These are phyloP conservation scores for Bacterosira constricta DNA, from an alignment of 108 stramenopile species.

Conservation along the genomic window DNA sequence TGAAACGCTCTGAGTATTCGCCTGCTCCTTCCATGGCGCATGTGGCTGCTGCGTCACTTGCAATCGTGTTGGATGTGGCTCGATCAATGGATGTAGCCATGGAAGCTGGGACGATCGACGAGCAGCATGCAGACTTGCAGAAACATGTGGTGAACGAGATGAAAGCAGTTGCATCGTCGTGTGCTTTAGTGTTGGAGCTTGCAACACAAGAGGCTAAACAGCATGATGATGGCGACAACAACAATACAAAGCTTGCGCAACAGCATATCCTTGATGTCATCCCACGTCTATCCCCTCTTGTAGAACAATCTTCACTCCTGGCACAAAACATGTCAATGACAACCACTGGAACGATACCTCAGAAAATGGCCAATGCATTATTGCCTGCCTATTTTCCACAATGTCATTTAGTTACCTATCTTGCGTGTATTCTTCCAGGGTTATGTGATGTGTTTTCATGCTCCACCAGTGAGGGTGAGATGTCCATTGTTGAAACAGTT, in stretches of 20 bases:
- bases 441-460: constrained; percentile 38
- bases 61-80: constrained; percentile 40
- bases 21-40: constrained; percentile 30
- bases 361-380: constrained; percentile 57
- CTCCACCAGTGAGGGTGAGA: neutral
- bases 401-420: constrained; percentile 55
- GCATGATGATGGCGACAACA: neutral
- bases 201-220: constrained; percentile 22
- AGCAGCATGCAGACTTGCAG: neutral
- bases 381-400: constrained; percentile 68
- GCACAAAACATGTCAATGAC: constrained; percentile 9
- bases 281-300: constrained; percentile 24
- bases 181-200: constrained; percentile 22
- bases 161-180: constrained; percentile 27
- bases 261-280: constrained; percentile 33
- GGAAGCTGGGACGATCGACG: neutral
- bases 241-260: constrained; percentile 13
- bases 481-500: constrained; percentile 16
- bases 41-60: constrained; percentile 37
- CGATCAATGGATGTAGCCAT: constrained; percentile 16
- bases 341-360: constrained; percentile 49
- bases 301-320: constrained; percentile 25
- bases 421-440: constrained; percentile 62
- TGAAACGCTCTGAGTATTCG: constrained; percentile 6
- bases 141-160: constrained; percentile 15